Evolutionary conservation across 805 yeast genomes (phyloP).

Genomic region (Lachancea dasiensis): DNA sequence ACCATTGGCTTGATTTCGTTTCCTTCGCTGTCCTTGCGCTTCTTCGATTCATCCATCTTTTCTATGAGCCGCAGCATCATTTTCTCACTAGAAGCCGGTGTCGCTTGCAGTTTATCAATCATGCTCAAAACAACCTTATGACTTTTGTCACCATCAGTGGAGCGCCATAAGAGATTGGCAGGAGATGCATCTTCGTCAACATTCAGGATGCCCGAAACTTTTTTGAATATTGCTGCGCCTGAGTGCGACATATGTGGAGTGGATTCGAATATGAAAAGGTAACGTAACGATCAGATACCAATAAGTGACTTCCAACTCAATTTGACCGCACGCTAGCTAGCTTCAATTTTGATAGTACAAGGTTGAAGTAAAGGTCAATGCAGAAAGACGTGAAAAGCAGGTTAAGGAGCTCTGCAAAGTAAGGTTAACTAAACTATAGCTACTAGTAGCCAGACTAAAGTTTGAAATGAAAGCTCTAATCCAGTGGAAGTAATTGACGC

Average conservation of each 20-base stretch:
- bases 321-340: no score
- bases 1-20: conserved; percentile 23
- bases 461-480: no score
- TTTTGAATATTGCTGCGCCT: conserved; percentile 52
- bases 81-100: conserved; percentile 59
- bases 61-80: conserved; percentile 59
- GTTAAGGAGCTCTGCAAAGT: no score
- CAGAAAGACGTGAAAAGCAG: no score
- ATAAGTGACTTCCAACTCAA: no score
- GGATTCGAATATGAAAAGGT: not conserved
- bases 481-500: no score
- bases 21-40: conserved; percentile 27
- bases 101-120: conserved; percentile 54
- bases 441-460: no score
- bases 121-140: conserved; percentile 38
- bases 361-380: no score
- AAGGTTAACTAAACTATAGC: no score
- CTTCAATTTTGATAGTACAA: no score
- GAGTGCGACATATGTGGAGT: conserved; percentile 34
- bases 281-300: not conserved
- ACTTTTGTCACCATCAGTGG: conserved; percentile 45
- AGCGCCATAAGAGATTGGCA: conserved; percentile 49
- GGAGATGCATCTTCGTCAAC: conserved; percentile 53
- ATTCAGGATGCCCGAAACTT: conserved; percentile 50
- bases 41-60: conserved; percentile 32